Evolutionary conservation across 495 filamentous ascomycete species (phyloP), one percentile per base, ranked within the genome.

Genomic region (Trichocladium uniseriatum): DNA sequence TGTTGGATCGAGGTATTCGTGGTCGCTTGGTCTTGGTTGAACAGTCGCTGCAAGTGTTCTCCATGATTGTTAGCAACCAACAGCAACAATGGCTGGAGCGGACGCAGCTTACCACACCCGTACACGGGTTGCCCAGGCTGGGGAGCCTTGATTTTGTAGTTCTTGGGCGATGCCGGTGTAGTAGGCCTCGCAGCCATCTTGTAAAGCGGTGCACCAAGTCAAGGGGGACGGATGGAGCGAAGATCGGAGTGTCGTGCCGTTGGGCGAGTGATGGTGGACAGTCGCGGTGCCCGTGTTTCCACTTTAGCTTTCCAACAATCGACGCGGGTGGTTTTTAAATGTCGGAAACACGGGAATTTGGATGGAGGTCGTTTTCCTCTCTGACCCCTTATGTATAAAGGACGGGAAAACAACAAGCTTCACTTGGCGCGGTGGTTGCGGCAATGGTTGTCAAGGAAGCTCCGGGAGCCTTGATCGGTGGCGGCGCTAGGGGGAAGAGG

Each of bases 31-130:
- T 69, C 69, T 43, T 76, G 71, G 27, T 68, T 70, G 24, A 79
- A 64, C 31, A 79, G 68, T 2, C 71, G 57, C 45, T 78, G 74
- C 7, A 77, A 58, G 50, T 80, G 76, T 57, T 79, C 76, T 80
- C 44, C 15, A 32, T 34, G n/a, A n/a, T 18, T 14, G 51, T 67
- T 39, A 68, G 64, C 48, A 41, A 19, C 20, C 21, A 27, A 15
- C 22, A 20, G 34, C 24, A 41, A 14, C 9, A 10, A 28, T 13
- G 1, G 37, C 27, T 31, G n/a, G 40, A 27, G 42, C 22, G 28
- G 14, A 11, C 6, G 24, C 52, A n/a, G 41, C 72, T 56, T 60
- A 79, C 76, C 75, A 61, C 76, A 79, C 28, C 76, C 76, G 47
- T 71, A 79, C 19, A 74, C 49, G 32, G 76, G 74, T 41, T 68